These are phyloP conservation scores for Tulasnella sp. DNA, from an alignment of 768 basidiomycete genomes.

Conservation along the genomic window DNA sequence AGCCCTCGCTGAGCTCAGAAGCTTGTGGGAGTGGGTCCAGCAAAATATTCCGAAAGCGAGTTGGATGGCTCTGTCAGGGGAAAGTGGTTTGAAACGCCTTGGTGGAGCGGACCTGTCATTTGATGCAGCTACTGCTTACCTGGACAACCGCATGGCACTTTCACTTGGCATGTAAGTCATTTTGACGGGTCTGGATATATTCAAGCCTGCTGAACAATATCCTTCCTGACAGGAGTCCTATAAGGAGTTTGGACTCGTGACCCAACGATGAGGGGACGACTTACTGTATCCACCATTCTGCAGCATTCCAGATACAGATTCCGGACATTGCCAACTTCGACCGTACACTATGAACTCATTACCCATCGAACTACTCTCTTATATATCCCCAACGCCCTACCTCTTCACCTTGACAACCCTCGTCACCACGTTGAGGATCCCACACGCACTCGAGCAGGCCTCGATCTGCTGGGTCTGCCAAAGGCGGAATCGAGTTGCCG, in stretches of 20 bases:
- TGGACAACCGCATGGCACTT: neutral
- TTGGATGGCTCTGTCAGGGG: neutral
- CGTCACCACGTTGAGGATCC: too few relatives aligned
- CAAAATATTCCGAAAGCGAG: neutral
- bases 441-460: too few relatives aligned
- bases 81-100: neutral
- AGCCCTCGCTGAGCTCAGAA: neutral
- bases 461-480: too few relatives aligned
- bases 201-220: neutral
- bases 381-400: too few relatives aligned
- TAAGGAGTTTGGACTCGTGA: neutral
- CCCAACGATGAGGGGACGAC: too few relatives aligned
- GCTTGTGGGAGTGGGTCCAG: neutral
- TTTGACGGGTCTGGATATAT: neutral
- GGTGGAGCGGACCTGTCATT: neutral
- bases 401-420: too few relatives aligned
- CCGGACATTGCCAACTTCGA: too few relatives aligned
- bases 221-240: neutral
- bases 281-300: too few relatives aligned
- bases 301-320: too few relatives aligned
- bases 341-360: too few relatives aligned
- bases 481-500: too few relatives aligned
- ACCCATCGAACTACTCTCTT: too few relatives aligned
- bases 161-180: neutral
- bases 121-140: neutral